phyloP scores from a whole-genome alignment of 1,284 basidiomycete species.

The Cystobasidiaceae sp. region DNA sequence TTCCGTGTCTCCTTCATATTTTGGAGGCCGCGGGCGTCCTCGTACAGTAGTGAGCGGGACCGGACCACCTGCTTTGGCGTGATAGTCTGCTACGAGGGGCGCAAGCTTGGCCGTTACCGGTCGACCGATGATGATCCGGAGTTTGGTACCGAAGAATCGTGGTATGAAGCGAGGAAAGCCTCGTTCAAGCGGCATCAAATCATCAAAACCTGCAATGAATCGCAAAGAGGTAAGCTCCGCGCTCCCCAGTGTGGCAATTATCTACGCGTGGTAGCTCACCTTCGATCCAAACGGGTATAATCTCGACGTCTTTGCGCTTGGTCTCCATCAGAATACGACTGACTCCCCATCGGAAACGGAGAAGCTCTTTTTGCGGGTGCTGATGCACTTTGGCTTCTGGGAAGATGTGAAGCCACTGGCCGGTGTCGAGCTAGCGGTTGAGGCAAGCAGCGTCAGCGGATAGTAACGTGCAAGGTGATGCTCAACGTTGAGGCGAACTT shows the following conservation, averaged over 20 bases:
- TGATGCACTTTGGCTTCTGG: slow-evolving; percentile 90
- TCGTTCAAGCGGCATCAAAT: slow-evolving; percentile 80
- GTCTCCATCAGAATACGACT: slow-evolving; percentile 80
- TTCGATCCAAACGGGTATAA: background rate
- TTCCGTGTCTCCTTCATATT: slow-evolving; percentile 32
- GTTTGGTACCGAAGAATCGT: slow-evolving; percentile 57
- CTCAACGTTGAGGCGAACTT: background rate
- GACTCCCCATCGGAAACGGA: slow-evolving; percentile 95
- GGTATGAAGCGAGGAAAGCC: slow-evolving; percentile 64
- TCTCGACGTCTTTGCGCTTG: slow-evolving; percentile 34
- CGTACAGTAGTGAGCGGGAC: slow-evolving; percentile 10
- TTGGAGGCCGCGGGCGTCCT: slow-evolving; percentile 17
- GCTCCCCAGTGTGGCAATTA: background rate
- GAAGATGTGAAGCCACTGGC: slow-evolving; percentile 76
- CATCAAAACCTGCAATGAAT: slow-evolving; percentile 63
- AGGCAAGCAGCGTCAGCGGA: background rate
- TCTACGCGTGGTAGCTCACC: slow-evolving; percentile 32
- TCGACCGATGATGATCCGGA: slow-evolving; percentile 68
- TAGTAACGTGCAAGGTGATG: no score
- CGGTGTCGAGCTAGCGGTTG: background rate
- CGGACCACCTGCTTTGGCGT: background rate
- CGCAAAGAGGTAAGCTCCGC: background rate
- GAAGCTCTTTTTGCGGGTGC: slow-evolving; percentile 58
- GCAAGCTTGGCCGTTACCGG: slow-evolving; percentile 54
- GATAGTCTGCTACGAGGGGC: slow-evolving; percentile 33